Base-by-base conservation (phyloP, 148 eudicot species). In the Salicornia ramosissima region DNA sequence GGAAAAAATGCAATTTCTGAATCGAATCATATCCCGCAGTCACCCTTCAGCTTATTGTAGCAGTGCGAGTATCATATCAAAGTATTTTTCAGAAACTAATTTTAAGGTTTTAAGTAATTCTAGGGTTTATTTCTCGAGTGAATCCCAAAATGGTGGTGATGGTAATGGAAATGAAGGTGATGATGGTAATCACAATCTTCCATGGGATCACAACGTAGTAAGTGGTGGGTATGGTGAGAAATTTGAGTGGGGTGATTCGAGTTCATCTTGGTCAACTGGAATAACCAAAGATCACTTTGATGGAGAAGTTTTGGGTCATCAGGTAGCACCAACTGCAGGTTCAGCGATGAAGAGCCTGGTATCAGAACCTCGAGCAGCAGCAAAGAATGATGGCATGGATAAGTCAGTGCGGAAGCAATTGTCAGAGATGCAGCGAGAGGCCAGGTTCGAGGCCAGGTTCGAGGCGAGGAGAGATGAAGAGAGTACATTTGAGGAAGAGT, bases 231-330 rank as follows among this genome's bases (percentile, higher is more conserved):
- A 36, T 36, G 40, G 8, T 49, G 83, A 80, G 42, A 78, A 70
- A 19, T 70, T 79, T 54, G 77, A 71, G 15, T 85, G 95, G 92
- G 85, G 82, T 18, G 89, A 82, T 15, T 74, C 70, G 9, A 39
- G 58, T 28, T 65, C 87, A 1, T 82, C 96, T 0, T 92, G 98
- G 96, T 85, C 96, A 24, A 85, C 95, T 24, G 98, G 98, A 2
- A 70, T 93, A 30, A 90, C 92, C 24, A 93, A 87, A 65, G 95
- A 85, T 65, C 88, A 85, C 67, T 82, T 93, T 54, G 92, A 85
- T 62, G 98, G 98, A 19, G 89, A 90, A 66, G 85, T 50, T 6
- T 80, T 88, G 15, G 98, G 96, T n/a, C 90, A 66, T 51, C 80
- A 80, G 65, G 68, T 87, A 36, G 47, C 58, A 12, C 25, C 80